Base-by-base conservation (phyloP, 2,329 filamentous ascomycete genomes). In the Aureobasidium namibiae region DNA sequence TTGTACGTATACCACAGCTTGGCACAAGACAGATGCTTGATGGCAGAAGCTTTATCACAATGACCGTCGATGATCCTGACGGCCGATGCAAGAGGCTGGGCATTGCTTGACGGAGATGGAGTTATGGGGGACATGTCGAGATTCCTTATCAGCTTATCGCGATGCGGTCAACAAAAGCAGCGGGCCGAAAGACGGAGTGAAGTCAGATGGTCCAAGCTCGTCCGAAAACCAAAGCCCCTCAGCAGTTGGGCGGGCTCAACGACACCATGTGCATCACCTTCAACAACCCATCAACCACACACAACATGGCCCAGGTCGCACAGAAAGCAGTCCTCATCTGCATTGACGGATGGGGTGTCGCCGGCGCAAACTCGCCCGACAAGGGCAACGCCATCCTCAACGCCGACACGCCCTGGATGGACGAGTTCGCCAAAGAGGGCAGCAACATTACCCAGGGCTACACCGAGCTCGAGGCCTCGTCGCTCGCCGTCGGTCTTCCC, bases 281-380 rank as follows among this genome's bases (percentile, higher is more conserved):
- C 31, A 21, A 53, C 49, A 53, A 18, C 33, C 3, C 8, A 16
- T 1, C 52, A 26, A 23, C 52, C 33, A 18, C 44, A 26, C 34
- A 53, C 45, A 61, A 21, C 33, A 88, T 88, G 85, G 80, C 79
- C 63, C 77, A 84, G 69, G 83, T 86, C 71, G 81, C 88, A 70
- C 83, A 88, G 63, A 88, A 88, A 74, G 80, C 82, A 64, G 85
- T 84, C 64, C 78, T 89, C 68, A 88, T 99, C 83, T 94, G 97
- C 77, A 99, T 99, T 81, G 94, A 99, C 79, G 94, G 94, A 71
- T 99, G 94, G 94, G 94, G 94, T 72, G 84, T 97, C 69, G 84
- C 92, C 68, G 85, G 85, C 64, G 86, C 87, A 66, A 78, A 86
- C 61, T 95, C 91, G 60, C 89, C 88, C 69, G 88, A 89, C 70